Evolutionary conservation across 2,329 filamentous ascomycete genomes (phyloP).

Genomic region (Cytospora leucostoma): DNA sequence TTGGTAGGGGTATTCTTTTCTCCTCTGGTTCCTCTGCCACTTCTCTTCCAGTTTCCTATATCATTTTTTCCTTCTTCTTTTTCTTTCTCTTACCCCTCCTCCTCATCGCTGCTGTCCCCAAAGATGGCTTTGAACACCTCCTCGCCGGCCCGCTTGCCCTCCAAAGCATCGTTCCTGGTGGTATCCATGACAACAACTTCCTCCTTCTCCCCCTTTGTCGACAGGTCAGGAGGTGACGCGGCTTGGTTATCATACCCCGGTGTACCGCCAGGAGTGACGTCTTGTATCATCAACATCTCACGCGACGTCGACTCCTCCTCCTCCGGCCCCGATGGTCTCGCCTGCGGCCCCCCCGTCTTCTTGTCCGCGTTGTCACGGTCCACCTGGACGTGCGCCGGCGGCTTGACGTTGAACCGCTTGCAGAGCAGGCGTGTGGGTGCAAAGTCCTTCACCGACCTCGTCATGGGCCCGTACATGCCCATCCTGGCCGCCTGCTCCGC

Average conservation of each 20-base stretch:
- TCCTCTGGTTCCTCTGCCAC: not conserved
- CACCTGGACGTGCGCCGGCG: conserved; percentile 67
- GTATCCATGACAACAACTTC: conserved; percentile 58
- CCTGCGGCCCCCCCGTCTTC: conserved; percentile 12
- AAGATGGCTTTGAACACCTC: conserved; percentile 92
- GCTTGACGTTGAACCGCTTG: conserved; percentile 88
- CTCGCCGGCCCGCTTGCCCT: conserved; percentile 72
- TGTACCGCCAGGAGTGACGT: not conserved
- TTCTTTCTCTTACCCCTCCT: conserved; percentile 22
- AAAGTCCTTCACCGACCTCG: conserved; percentile 70
- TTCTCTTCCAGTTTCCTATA: not conserved
- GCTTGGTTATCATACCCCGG: conserved; percentile 16
- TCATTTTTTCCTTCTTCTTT: not conserved
- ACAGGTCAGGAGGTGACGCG: conserved; percentile 11
- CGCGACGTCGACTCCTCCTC: not conserved
- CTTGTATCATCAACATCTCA: not conserved
- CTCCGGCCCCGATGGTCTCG: conserved; percentile 1
- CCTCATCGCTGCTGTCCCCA: conserved; percentile 78
- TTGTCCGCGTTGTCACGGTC: conserved; percentile 39
- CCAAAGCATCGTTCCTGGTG: conserved; percentile 76
- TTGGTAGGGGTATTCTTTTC: no score
- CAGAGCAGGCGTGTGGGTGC: conserved; percentile 83
- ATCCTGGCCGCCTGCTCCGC: conserved; percentile 84
- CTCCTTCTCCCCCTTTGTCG: conserved; percentile 26
- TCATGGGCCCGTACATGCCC: conserved; percentile 92